A percentile compares a stretch with the other conserved stretches of the same genome.
Conservation (phyloP, 2,329 filamentous ascomycete species). For the Phialophora tarda region DNA sequence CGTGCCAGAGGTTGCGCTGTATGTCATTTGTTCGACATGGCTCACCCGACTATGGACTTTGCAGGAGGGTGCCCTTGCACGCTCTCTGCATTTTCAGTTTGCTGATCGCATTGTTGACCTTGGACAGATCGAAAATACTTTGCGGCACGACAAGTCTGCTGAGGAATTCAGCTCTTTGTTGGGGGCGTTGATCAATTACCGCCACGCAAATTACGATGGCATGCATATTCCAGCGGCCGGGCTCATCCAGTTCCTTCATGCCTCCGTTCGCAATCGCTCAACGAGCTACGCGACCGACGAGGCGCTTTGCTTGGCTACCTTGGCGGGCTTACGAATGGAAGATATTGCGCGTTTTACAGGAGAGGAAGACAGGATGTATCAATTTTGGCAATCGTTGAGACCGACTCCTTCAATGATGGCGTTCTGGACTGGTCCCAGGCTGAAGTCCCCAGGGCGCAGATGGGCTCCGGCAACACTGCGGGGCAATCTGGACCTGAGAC, state of each 20-base stretch:
- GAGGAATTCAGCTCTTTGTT: conserved; percentile 4
- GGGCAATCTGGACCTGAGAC: background rate
- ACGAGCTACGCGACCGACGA: background rate
- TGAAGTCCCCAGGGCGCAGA: conserved; percentile 1
- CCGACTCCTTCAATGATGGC: conserved; percentile 6
- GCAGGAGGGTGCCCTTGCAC: conserved; percentile 2
- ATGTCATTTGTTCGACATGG: conserved; percentile 5
- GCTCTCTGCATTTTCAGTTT: conserved; percentile 1
- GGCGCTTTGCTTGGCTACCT: background rate
- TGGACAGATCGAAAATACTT: background rate
- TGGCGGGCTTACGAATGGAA: conserved; percentile 5
- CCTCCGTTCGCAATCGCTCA: background rate
- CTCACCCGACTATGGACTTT: conserved; percentile 4
- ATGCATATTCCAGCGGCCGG: background rate
- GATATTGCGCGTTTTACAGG: background rate
- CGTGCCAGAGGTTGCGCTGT: background rate
- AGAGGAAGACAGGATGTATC: background rate
- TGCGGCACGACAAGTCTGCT: background rate
- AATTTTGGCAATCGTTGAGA: conserved; percentile 5
- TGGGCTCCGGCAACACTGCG: conserved; percentile 12
- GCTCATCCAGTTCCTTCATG: conserved; percentile 3
- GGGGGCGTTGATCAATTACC: conserved; percentile 2
- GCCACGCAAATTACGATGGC: background rate
- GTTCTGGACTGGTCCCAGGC: conserved; percentile 3
- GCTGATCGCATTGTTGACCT: background rate